Evolutionary conservation across 805 yeast genomes (phyloP).

Genomic region (Suhomyces prunicola): DNA sequence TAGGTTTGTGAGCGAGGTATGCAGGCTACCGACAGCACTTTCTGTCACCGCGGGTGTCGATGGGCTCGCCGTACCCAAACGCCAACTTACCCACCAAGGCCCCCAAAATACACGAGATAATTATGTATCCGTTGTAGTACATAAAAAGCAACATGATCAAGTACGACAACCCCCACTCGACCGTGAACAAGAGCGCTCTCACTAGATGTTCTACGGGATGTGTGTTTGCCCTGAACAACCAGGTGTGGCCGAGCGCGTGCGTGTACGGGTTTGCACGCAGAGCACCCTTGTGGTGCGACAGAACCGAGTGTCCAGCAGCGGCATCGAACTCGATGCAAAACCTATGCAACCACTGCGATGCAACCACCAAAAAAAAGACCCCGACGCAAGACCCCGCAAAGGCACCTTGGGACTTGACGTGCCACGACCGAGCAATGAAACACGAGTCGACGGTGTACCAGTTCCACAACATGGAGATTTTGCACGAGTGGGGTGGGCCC

Average conservation of each 20-base stretch:
- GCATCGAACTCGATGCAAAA: constrained; percentile 50
- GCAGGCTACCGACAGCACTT: constrained; percentile 19
- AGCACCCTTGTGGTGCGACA: no score
- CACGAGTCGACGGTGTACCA: constrained; percentile 69
- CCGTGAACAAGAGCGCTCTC: constrained; percentile 48
- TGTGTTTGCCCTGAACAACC: constrained; percentile 20
- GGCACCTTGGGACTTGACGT: constrained; percentile 51
- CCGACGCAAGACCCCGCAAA: constrained; percentile 77
- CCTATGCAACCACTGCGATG: constrained; percentile 57
- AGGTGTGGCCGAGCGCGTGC: constrained; percentile 30
- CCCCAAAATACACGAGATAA: constrained; percentile 61
- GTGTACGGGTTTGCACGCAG: constrained; percentile 21
- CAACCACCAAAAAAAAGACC: constrained; percentile 55
- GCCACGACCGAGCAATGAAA: constrained; percentile 64
- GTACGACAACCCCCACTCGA: constrained; percentile 64
- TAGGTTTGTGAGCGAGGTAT: no score
- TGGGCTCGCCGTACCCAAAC: constrained; percentile 46
- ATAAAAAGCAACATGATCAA: constrained; percentile 68
- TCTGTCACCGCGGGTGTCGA: constrained; percentile 20
- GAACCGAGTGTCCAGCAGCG: constrained; percentile 13
- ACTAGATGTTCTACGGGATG: constrained; percentile 42
- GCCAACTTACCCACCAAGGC: constrained; percentile 56
- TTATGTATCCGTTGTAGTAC: constrained; percentile 71
- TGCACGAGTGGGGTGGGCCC: constrained; percentile 19
- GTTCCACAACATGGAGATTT: constrained; percentile 63